Evolutionary conservation across 306 rosid genomes (phyloP).

Genomic region (Albizia julibrissin): DNA sequence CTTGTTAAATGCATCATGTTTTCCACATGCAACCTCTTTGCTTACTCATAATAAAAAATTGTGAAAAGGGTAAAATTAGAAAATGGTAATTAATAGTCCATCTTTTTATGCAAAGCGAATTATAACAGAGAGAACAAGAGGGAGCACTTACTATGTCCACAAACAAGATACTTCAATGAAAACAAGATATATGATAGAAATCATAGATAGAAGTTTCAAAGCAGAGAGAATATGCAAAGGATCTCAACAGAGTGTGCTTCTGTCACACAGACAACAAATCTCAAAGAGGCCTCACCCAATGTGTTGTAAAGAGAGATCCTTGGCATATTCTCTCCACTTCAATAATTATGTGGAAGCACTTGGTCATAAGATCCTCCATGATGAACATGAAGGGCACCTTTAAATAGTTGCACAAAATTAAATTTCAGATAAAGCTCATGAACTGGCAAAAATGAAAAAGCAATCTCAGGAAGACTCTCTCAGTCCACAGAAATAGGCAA

Average conservation of each 20-base stretch:
- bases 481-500: slow-evolving; percentile 17
- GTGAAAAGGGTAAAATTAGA: too few relatives aligned
- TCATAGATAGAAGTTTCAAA: not conserved
- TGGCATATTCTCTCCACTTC: not conserved
- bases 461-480: slow-evolving; percentile 3
- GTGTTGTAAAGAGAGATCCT: slow-evolving; percentile 8
- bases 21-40: too few relatives aligned
- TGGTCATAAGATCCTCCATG: not conserved
- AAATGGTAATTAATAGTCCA: too few relatives aligned
- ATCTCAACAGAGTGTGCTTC: not conserved
- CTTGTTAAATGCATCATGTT: too few relatives aligned
- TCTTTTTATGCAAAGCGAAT: too few relatives aligned
- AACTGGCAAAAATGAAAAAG: not conserved
- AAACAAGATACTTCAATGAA: not conserved
- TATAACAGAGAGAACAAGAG: not conserved
- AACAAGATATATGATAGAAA: not conserved
- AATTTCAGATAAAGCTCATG: not conserved
- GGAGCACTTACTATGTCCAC: not conserved
- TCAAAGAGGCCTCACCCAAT: not conserved
- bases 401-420: not conserved
- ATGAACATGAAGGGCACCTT: not conserved
- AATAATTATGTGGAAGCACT: not conserved
- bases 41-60: too few relatives aligned
- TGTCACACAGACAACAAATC: not conserved
- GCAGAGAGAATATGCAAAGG: not conserved